Evolutionary conservation across 805 yeast species (phyloP).

Genomic region (Hanseniaspora lindneri): DNA sequence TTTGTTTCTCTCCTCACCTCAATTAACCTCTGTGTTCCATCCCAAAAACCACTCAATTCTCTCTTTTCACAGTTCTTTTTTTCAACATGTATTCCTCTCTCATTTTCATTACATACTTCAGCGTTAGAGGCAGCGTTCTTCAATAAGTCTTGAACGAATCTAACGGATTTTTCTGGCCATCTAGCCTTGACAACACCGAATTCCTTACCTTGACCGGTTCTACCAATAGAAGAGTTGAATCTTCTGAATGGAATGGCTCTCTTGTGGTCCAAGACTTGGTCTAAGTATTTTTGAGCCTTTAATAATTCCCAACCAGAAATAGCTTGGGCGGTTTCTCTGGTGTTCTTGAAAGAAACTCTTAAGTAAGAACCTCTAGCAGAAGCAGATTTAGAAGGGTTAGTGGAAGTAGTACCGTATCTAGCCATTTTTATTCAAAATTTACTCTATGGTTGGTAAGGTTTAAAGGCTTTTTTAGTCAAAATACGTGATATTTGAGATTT

Average conservation of each 20-base stretch:
- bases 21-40: too few species aligned
- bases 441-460: conserved; percentile 14
- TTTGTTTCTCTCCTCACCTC: too few species aligned
- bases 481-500: neutral
- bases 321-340: conserved; percentile 98
- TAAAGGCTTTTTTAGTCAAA: neutral
- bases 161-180: conserved; percentile 99
- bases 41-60: too few species aligned
- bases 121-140: conserved; percentile 98
- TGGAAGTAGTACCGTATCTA: conserved; percentile 98
- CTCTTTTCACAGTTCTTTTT: too few species aligned
- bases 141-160: conserved; percentile 86
- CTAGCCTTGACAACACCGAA: conserved; percentile 99
- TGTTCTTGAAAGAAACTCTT: conserved; percentile 99
- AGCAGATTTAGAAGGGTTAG: conserved; percentile 98
- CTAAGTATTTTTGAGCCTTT: conserved; percentile 91
- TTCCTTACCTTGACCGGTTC: conserved; percentile 99
- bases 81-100: neutral
- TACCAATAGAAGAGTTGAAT: conserved; percentile 91
- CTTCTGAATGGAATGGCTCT: conserved; percentile 99
- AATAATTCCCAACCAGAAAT: conserved; percentile 95
- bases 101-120: conserved; percentile 41
- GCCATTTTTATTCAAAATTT: conserved; percentile 48
- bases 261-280: conserved; percentile 92
- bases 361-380: conserved; percentile 98